Base-by-base conservation (phyloP, 345 rosid genomes). In the Dimocarpus longan region DNA sequence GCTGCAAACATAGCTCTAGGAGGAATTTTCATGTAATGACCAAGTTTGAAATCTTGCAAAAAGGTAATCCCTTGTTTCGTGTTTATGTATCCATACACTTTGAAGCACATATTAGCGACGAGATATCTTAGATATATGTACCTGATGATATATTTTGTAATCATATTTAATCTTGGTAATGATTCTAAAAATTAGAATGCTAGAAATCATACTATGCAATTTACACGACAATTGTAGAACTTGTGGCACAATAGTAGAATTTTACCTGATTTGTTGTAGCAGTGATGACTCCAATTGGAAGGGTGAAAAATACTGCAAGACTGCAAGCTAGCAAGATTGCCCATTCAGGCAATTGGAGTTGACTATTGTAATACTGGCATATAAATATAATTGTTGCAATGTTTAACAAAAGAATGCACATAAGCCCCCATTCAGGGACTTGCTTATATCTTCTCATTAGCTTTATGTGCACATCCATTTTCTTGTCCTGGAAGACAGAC, bases 281-380 rank as follows among this genome's bases (percentile, higher is more conserved):
- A 70, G 85, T 60, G 81, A 95, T 90, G 71, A 95, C 87, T 67
- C 98, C 98, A 3, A 92, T 80, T 22, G 98, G 98, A 75, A 93
- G 93, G 67, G 98, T 93, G 90, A 95, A 95, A 70, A 90, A 84
- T 24, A 95, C 24, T 48, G 97, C 97, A n/a, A 93, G 82, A 75
- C 74, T 85, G 16, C 98, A 92, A 11, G 97, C 98, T 42, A 95
- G 84, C 84, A 93, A 44, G 66, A 93, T 82, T 37, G 95, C 98
- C 98, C 98, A 95, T 93, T 92, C 92, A 0, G 92, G 97, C 62
- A 93, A 81, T 80, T 95, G 98, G 72, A 95, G 97, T 75, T 93
- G 93, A 73, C 84, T 85, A 11, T 71, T 87, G 84, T 86, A 90
- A 79, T 90, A 90, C 72, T 92, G 86, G 50, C 95, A 91, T 8